These are phyloP conservation scores for Candida stauntonica DNA, from an alignment of 805 yeast species.

Conservation along the genomic window DNA sequence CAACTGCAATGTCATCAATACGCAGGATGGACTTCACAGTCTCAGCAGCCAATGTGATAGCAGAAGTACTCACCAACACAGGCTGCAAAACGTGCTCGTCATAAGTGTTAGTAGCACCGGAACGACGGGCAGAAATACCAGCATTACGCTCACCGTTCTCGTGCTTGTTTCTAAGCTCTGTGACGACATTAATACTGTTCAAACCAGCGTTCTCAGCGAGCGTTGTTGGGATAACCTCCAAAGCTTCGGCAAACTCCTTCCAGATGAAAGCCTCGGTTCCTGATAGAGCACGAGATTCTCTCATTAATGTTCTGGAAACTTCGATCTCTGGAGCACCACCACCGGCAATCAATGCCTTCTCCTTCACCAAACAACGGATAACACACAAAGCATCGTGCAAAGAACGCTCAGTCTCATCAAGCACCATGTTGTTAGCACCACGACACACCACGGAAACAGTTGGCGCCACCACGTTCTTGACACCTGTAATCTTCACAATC, in stretches of 20 bases:
- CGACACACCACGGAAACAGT: conserved; percentile 90
- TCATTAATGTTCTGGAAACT: conserved; percentile 93
- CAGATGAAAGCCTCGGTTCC: conserved; percentile 72
- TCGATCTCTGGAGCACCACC: conserved; percentile 99
- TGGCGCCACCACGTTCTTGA: conserved; percentile 66
- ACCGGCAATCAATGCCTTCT: conserved; percentile 94
- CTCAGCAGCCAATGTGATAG: conserved; percentile 91
- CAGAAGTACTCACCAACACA: conserved; percentile 89
- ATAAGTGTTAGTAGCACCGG: conserved; percentile 86
- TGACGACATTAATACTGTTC: conserved; percentile 87
- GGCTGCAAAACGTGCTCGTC: conserved; percentile 97
- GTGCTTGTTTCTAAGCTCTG: conserved; percentile 86
- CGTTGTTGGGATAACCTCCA: conserved; percentile 91
- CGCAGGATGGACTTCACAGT: conserved; percentile 93
- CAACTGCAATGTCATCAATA: conserved; percentile 94
- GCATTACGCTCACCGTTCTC: conserved; percentile 87
- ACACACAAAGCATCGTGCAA: conserved; percentile 93
- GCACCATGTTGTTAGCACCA: conserved; percentile 86
- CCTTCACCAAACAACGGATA: conserved; percentile 81
- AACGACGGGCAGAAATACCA: conserved; percentile 93
- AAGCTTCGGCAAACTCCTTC: conserved; percentile 72
- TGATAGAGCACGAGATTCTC: conserved; percentile 83
- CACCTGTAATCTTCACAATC: conserved; percentile 83
- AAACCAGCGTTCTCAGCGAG: conserved; percentile 96
- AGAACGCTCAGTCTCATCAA: conserved; percentile 97